phyloP scores from a whole-genome alignment of 140 eudicot species.

The Ambrosia hybrid region DNA sequence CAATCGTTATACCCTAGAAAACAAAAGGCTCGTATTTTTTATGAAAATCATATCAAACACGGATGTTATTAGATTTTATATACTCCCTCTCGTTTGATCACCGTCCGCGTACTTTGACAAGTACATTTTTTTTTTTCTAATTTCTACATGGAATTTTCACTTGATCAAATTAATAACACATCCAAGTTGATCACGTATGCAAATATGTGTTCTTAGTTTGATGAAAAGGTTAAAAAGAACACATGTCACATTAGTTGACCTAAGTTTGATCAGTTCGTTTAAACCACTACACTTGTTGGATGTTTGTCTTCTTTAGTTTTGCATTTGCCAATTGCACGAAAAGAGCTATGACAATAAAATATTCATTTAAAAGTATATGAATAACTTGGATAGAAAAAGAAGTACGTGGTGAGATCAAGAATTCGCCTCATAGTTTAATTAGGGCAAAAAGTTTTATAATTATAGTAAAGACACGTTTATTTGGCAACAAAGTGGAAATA shows the following conservation, averaged over 20 bases:
- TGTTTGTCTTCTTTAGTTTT: background rate
- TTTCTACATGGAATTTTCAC: background rate
- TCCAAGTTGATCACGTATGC: background rate
- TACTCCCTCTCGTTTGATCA: too few relatives aligned
- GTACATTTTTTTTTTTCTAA: background rate
- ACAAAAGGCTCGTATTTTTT: too few relatives aligned
- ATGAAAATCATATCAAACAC: too few relatives aligned
- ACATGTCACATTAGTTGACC: slow-evolving; percentile 2
- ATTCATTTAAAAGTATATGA: background rate
- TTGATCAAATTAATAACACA: background rate
- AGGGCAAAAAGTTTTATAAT: background rate
- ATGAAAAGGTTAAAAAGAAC: background rate
- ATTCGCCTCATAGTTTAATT: background rate
- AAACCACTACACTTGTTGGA: slow-evolving; percentile 9
- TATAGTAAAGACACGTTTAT: background rate
- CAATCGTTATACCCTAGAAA: too few relatives aligned
- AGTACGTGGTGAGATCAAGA: slow-evolving; percentile 3
- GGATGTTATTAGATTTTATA: too few relatives aligned
- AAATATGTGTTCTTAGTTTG: background rate
- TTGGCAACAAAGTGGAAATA: background rate
- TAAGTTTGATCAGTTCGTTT: slow-evolving; percentile 6
- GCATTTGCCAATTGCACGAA: background rate
- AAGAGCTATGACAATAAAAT: background rate
- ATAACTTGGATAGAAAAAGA: slow-evolving; percentile 6
- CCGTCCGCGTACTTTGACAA: background rate